Percentiles rank a stretch among this genome's conserved stretches.
Conservation (phyloP, 73 alveolate genomes). For the Uronychia binucleata region DNA sequence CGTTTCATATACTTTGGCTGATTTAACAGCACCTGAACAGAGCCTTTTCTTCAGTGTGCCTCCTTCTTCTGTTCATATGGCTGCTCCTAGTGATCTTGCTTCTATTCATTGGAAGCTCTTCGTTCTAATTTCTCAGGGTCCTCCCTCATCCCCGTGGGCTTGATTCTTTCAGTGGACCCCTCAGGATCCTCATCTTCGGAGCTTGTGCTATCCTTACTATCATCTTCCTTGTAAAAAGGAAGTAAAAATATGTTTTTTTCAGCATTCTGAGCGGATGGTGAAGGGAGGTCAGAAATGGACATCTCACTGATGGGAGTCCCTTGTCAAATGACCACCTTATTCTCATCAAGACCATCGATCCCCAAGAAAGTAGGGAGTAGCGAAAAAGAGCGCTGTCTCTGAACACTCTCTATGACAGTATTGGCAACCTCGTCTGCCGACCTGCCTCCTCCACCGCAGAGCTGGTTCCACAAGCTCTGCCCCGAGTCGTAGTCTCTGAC, state of each 20-base stretch:
- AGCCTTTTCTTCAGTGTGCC: background rate
- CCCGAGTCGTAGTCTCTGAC: conserved; percentile 2
- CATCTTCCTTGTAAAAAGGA: background rate
- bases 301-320: conserved; percentile 48
- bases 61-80: too few species aligned
- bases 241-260: background rate
- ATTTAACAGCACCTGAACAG: background rate
- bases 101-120: too few species aligned
- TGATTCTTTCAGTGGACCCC: too few species aligned
- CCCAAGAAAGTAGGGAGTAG: background rate
- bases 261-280: conserved; percentile 30
- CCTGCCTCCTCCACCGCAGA: conserved; percentile 17
- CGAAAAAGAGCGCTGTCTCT: background rate
- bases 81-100: too few species aligned
- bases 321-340: conserved; percentile 4
- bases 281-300: conserved; percentile 33
- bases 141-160: background rate
- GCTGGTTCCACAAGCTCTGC: background rate
- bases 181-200: too few species aligned
- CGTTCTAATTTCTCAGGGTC: too few species aligned
- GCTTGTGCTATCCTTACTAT: too few species aligned
- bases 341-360: background rate
- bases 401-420: background rate
- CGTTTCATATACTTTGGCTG: background rate
- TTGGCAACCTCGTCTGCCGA: background rate